These are phyloP conservation scores for Yamadazyma sp. DNA, from an alignment of 1,139 yeast species.

Conservation along the genomic window DNA sequence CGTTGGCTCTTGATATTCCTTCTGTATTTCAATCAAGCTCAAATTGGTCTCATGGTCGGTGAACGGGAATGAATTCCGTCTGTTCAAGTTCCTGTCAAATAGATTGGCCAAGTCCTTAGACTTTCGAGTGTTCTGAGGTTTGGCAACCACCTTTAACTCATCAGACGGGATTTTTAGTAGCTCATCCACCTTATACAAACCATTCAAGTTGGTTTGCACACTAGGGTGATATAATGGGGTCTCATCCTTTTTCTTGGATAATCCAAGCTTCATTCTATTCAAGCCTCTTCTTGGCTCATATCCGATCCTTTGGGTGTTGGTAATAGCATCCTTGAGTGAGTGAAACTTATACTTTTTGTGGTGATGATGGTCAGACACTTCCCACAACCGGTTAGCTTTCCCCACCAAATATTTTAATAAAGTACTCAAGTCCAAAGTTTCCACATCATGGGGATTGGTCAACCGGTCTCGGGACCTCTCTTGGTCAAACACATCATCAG, in stretches of 20 bases:
- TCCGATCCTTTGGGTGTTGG: conserved; percentile 21
- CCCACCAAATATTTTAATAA: conserved; percentile 37
- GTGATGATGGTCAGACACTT: conserved; percentile 3
- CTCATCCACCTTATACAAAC: conserved; percentile 20
- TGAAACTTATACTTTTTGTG: conserved; percentile 27
- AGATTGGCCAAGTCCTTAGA: conserved; percentile 1
- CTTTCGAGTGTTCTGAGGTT: conserved; percentile 3
- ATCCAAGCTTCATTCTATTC: conserved; percentile 37
- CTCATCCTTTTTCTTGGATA: conserved; percentile 16
- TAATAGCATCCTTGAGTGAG: conserved; percentile 39
- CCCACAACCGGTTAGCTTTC: conserved; percentile 35
- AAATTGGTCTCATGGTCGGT: conserved; percentile 26
- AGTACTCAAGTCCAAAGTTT: conserved; percentile 41
- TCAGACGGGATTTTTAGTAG: conserved; percentile 19
- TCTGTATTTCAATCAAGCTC: conserved; percentile 20
- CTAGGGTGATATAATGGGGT: conserved; percentile 1
- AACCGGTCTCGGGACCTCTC: conserved; percentile 33
- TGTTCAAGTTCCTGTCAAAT: conserved; percentile 24
- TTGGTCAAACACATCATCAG: conserved; percentile 23
- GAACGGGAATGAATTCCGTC: conserved; percentile 50
- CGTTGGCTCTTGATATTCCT: conserved; percentile 11
- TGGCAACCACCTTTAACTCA: neutral
- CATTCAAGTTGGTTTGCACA: conserved; percentile 12
- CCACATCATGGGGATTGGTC: conserved; percentile 44
- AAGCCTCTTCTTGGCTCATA: conserved; percentile 34